phyloP scores from a whole-genome alignment of 2,329 filamentous ascomycete genomes.

The Periglandula ipomoeae region DNA sequence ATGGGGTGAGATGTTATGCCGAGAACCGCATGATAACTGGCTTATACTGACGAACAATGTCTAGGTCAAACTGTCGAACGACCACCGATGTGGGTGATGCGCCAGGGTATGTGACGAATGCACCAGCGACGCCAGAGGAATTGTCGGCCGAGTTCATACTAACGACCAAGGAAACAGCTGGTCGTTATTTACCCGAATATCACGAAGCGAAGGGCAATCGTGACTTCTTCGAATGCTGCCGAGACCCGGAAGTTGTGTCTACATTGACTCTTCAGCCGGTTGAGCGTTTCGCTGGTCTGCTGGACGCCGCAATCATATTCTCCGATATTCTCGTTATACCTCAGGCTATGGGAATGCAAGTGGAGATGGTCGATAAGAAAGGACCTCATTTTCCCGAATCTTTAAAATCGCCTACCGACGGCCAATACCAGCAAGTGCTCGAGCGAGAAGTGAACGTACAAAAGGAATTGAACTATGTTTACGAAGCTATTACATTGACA shows the following conservation, averaged over 20 bases:
- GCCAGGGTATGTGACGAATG: constrained; percentile 60
- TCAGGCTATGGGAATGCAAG: constrained; percentile 96
- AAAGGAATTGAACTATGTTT: constrained; percentile 83
- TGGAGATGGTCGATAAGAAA: constrained; percentile 97
- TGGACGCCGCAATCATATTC: constrained; percentile 98
- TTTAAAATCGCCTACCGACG: constrained; percentile 67
- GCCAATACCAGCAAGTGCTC: constrained; percentile 73
- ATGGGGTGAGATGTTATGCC: constrained; percentile 51
- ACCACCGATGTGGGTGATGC: constrained; percentile 98
- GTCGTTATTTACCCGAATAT: constrained; percentile 95
- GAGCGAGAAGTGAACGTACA: constrained; percentile 73
- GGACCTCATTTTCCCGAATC: constrained; percentile 90
- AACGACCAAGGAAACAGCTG: constrained; percentile 47
- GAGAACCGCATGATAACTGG: background rate
- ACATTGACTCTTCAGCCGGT: constrained; percentile 91
- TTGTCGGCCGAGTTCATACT: background rate
- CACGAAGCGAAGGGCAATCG: constrained; percentile 83
- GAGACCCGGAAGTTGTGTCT: constrained; percentile 83
- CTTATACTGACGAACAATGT: constrained; percentile 7
- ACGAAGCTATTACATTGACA: constrained; percentile 88
- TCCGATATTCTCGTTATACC: constrained; percentile 97
- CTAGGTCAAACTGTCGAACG: constrained; percentile 83
- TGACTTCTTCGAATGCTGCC: constrained; percentile 98
- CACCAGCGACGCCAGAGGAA: background rate
- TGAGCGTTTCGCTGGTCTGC: constrained; percentile 79